Base-by-base conservation (phyloP, 441 rosid species). In the Viola pubescens region DNA sequence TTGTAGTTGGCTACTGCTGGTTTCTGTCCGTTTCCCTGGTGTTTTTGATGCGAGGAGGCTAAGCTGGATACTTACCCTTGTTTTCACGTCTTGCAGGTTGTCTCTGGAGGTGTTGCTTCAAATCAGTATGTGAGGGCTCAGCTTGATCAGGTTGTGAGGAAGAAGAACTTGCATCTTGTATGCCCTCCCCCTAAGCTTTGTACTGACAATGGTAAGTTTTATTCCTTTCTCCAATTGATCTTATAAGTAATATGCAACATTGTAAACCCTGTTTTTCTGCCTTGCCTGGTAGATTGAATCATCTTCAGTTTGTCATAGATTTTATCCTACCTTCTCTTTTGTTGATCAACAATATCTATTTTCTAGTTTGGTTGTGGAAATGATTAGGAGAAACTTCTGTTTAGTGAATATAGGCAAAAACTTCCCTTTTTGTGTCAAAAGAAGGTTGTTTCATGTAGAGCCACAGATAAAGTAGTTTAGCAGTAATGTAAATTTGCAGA, bases 91-190 rank as follows among this genome's bases (percentile, higher is more conserved):
- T 34, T 77, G 54, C 78, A 92, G 98, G 94, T 87, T 51, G 87
- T 92, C 56, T 85, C 96, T 5, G 98, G 98, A 73, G 97, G 97
- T 48, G 98, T 92, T 73, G 98, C 97, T 50, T 92, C 97, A 8
- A 92, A 92, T 71, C 74, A 77, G 54, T 82, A 77, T 69, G 92
- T 89, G 16, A 81, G 97, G 59, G 46, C 74, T 63, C 84, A 64
- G 63, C 89, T 92, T 52, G 72, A 83, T 68, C 70, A 63, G 59
- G 79, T 87, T 67, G 92, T 74, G 44, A 74, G 73, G 78, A 87
- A 76, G 71, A 87, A 84, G 61, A 67, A 71, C 74, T 76, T 89
- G 62, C 83, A 75, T 70, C 96, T 89, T 71, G 85, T 86, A 6
- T 89, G 91, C 52, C 97, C 97, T 66, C 96, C 96, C 56, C 83